Conservation (phyloP, 805 yeast genomes). For the Candida fluviatilis region DNA sequence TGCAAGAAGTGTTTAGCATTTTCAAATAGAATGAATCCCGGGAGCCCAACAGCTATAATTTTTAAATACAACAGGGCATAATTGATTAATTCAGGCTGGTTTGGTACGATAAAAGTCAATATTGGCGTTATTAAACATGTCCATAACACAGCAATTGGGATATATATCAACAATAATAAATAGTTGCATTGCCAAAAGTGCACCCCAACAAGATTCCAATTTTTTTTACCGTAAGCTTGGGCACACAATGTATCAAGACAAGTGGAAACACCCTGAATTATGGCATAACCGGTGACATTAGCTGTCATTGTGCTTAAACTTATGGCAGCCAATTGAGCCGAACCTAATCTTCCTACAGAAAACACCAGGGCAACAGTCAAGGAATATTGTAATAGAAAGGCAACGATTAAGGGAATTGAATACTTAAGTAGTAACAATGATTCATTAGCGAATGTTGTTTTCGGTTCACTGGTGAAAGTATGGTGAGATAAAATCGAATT, state of each 20-base stretch:
- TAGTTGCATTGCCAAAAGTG: conserved; percentile 65
- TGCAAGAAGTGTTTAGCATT: conserved; percentile 71
- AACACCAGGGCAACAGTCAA: conserved; percentile 74
- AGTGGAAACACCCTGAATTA: conserved; percentile 75
- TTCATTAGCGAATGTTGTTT: conserved; percentile 39
- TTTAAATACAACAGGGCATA: conserved; percentile 58
- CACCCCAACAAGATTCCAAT: conserved; percentile 61
- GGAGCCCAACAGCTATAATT: conserved; percentile 59
- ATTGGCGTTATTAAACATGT: conserved; percentile 49
- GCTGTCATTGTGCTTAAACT: conserved; percentile 76
- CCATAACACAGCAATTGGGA: conserved; percentile 63
- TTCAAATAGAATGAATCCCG: conserved; percentile 71
- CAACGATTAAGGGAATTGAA: conserved; percentile 57
- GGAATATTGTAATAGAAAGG: conserved; percentile 68
- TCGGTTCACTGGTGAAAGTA: conserved; percentile 36
- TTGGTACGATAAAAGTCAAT: conserved; percentile 25
- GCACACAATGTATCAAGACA: conserved; percentile 75
- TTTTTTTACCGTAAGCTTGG: conserved; percentile 70
- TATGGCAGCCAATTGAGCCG: conserved; percentile 69
- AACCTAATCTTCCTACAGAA: conserved; percentile 71
- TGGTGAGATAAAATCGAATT: conserved; percentile 19
- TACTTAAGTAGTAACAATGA: conserved; percentile 32
- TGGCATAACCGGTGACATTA: conserved; percentile 69
- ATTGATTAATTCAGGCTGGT: conserved; percentile 19
- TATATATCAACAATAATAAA: conserved; percentile 44